A percentile compares a stretch with the other conserved stretches of the same genome.
phyloP scores from a whole-genome alignment of 1,284 basidiomycete genomes.

The Melanopsichium pennsylvanicum region DNA sequence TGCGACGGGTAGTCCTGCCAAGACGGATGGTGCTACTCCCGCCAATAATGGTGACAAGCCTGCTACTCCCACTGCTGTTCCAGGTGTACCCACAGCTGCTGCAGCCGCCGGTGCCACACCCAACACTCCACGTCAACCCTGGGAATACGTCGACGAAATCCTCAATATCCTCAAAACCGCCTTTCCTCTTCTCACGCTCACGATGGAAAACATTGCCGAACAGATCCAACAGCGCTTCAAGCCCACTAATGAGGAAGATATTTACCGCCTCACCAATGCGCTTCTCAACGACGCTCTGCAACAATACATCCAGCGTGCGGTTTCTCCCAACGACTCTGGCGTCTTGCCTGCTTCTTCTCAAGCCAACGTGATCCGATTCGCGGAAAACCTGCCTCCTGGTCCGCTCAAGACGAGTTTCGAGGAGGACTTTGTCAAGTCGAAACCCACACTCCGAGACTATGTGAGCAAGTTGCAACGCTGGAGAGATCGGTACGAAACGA shows the following conservation, averaged over 20 bases:
- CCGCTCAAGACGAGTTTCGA: conserved; percentile 79
- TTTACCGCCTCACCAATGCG: conserved; percentile 89
- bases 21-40: conserved; percentile 15
- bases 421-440: conserved; percentile 85
- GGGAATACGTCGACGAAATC: conserved; percentile 93
- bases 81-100: conserved; percentile 28
- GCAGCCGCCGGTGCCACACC: conserved; percentile 46
- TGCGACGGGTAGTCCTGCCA: conserved; percentile 19
- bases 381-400: conserved; percentile 69
- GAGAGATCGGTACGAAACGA: conserved; percentile 89
- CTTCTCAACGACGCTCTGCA: conserved; percentile 74
- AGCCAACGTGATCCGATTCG: conserved; percentile 76
- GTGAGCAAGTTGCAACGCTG: conserved; percentile 88
- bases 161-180: conserved; percentile 94
- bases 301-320: conserved; percentile 64
- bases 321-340: conserved; percentile 74
- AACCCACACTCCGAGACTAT: conserved; percentile 85
- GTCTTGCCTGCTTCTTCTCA: conserved; percentile 72
- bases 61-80: conserved; percentile 17
- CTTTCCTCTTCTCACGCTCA: conserved; percentile 91
- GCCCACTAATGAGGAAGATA: conserved; percentile 88
- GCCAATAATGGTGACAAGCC: conserved; percentile 8
- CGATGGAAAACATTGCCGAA: conserved; percentile 96
- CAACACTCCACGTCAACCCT: conserved; percentile 72
- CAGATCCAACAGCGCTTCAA: conserved; percentile 93